These are phyloP conservation scores for Wickerhamomyces queroliae DNA, from an alignment of 805 yeast species.

Conservation along the genomic window DNA sequence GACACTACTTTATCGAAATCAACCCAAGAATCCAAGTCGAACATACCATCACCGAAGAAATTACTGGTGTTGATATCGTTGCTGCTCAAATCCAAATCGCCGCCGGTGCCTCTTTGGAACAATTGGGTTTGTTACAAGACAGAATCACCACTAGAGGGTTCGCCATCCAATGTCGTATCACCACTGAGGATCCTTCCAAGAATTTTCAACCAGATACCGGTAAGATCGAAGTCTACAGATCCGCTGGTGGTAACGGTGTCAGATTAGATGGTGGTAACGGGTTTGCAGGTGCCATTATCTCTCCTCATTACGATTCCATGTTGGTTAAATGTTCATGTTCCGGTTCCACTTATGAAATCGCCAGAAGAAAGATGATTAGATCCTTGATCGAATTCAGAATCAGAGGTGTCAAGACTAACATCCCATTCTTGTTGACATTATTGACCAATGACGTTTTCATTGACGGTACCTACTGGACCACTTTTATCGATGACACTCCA, in stretches of 20 bases:
- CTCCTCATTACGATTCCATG: conserved; percentile 98
- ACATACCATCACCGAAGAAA: conserved; percentile 98
- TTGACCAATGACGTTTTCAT: conserved; percentile 88
- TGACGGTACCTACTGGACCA: conserved; percentile 91
- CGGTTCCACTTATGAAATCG: conserved; percentile 95
- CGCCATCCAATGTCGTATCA: conserved; percentile 98
- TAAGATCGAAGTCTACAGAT: conserved; percentile 94
- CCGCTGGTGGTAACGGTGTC: conserved; percentile 99
- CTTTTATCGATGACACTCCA: conserved; percentile 98
- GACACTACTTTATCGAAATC: conserved; percentile 97
- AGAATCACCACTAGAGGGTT: conserved; percentile 94
- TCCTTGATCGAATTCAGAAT: conserved; percentile 96
- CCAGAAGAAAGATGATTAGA: conserved; percentile 96
- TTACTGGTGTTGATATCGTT: conserved; percentile 95
- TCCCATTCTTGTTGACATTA: conserved; percentile 89
- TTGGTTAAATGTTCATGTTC: conserved; percentile 95
- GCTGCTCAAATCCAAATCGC: conserved; percentile 99
- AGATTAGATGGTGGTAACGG: conserved; percentile 99
- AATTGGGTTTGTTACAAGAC: conserved; percentile 90
- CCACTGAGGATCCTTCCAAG: conserved; percentile 96
- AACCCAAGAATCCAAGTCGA: conserved; percentile 98
- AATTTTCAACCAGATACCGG: conserved; percentile 99
- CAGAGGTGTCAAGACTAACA: conserved; percentile 98
- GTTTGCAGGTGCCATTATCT: conserved; percentile 91
- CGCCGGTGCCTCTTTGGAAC: conserved; percentile 92